Percentiles rank a stretch among this genome's conserved stretches.
Evolutionary conservation across 495 filamentous ascomycete species (phyloP).

Genomic region (Penicillium egyptiacum): DNA sequence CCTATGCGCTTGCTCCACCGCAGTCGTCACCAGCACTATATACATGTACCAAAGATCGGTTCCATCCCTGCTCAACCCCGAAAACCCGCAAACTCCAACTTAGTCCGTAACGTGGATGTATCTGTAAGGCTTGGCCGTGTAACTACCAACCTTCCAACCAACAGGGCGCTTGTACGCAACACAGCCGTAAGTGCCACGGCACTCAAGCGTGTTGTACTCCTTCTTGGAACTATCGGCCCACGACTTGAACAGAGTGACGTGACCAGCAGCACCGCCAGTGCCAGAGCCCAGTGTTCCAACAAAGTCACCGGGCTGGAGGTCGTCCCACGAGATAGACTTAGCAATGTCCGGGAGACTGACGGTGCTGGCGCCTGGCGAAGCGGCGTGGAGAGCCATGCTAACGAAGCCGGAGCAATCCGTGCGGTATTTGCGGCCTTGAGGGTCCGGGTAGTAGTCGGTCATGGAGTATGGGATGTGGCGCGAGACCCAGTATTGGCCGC

Average conservation of each 20-base stretch:
- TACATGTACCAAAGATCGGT: neutral
- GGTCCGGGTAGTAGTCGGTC: constrained; percentile 17
- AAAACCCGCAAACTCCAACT: constrained; percentile 1
- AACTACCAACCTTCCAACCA: constrained; percentile 19
- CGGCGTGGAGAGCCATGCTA: constrained; percentile 20
- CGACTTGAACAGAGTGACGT: constrained; percentile 19
- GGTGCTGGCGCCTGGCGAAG: constrained; percentile 14
- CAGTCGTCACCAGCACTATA: too few species aligned
- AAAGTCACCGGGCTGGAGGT: constrained; percentile 17
- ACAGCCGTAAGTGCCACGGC: constrained; percentile 18
- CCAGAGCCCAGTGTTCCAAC: constrained; percentile 18
- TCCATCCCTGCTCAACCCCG: neutral
- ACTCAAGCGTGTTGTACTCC: constrained; percentile 22
- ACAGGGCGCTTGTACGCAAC: constrained; percentile 19
- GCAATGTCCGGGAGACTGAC: constrained; percentile 18
- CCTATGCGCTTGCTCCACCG: too few species aligned
- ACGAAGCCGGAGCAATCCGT: constrained; percentile 20
- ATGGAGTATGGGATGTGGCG: constrained; percentile 19
- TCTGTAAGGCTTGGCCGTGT: constrained; percentile 17
- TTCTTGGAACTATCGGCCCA: constrained; percentile 21
- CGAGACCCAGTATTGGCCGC: constrained; percentile 18
- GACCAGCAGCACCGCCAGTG: constrained; percentile 19
- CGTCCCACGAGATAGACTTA: constrained; percentile 15
- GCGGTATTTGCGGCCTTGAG: constrained; percentile 17
- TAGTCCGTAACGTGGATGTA: constrained; percentile 16